Conservation (phyloP, 2,329 filamentous ascomycete genomes). For the Neofusicoccum umdonicola region DNA sequence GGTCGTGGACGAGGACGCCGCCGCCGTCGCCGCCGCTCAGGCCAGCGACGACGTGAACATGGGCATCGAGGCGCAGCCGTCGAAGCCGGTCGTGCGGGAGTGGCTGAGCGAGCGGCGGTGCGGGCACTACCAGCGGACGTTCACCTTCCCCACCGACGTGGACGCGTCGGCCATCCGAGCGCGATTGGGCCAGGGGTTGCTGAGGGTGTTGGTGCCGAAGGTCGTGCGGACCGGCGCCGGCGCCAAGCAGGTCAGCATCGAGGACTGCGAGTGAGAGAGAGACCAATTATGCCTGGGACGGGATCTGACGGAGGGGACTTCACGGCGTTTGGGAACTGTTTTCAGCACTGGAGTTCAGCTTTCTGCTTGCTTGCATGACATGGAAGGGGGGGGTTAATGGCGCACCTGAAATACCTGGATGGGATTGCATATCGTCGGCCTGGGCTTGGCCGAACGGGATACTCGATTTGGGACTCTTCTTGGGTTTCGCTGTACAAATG, state of each 20-base stretch:
- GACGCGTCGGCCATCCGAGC: constrained; percentile 15
- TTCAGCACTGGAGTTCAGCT: neutral
- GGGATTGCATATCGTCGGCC: constrained; percentile 2
- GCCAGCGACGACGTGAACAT: neutral
- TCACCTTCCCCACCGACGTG: constrained; percentile 19
- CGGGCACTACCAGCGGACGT: constrained; percentile 19
- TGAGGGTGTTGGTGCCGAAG: constrained; percentile 19
- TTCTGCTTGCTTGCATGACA: neutral
- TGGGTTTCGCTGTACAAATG: neutral
- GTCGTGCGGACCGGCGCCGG: neutral
- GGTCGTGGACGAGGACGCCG: constrained; percentile 21
- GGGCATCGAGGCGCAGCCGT: constrained; percentile 9
- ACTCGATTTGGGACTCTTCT: neutral
- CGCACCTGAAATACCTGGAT: neutral
- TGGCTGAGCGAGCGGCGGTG: constrained; percentile 18
- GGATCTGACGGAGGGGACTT: neutral
- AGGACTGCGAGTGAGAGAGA: constrained; percentile 3
- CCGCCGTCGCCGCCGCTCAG: neutral
- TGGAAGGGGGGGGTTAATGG: neutral
- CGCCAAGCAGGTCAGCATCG: constrained; percentile 6
- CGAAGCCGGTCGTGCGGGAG: constrained; percentile 16
- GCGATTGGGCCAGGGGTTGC: constrained; percentile 17
- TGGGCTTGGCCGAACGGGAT: neutral
- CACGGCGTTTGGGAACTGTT: neutral
- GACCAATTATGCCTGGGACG: neutral